Base-by-base conservation (phyloP, 805 yeast genomes). In the Wickerhamomyces rabaulensis region DNA sequence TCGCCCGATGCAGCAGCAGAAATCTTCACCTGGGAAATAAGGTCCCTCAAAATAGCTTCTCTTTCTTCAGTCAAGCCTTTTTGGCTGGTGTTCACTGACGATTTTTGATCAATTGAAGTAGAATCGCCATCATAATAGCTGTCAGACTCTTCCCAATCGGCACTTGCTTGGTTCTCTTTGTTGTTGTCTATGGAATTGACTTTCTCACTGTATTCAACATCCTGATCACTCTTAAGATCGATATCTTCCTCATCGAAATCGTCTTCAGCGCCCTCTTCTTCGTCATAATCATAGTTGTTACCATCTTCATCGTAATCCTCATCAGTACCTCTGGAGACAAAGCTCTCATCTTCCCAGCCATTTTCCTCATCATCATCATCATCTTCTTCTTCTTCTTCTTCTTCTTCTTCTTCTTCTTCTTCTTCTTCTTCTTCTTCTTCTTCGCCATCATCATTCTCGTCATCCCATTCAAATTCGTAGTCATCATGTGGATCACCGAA, bases 271-370 rank as follows among this genome's bases (percentile, higher is more conserved):
- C 22, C 39, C 9, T 22, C 25, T 9, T 22, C 42, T 15, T 29
- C n/a, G 19, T 36, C 57, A 36, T 55, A 54, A 10, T 48, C 48
- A 8, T 45, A 53, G 4, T 59, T 65, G 33, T 56, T 58, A 10
- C 47, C 51, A 3, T 27, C 40, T 5, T 38, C 45, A 2, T 43
- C 42, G 6, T 40, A 42, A 4, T 31, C 26, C 8, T 44, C 50
- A 2, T 38, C 42, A 9, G 46, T 53, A 9, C 29, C 40, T 7
- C 60, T 59, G 19, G 53, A 57, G 38, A 63, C 68, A 43, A 65
- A 66, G 35, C 57, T 22, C 57, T 64, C 40, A 54, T 64, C 13
- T 58, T 62, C 22, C 58, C 52, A 49, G 5, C 54, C 57, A 26
- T 55, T 61, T 26, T 53, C 55, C 27, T 55, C 53, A 6, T 56